These are phyloP conservation scores for Monoraphidium neglectum DNA, from an alignment of 139 green algal genomes.

Conservation along the genomic window DNA sequence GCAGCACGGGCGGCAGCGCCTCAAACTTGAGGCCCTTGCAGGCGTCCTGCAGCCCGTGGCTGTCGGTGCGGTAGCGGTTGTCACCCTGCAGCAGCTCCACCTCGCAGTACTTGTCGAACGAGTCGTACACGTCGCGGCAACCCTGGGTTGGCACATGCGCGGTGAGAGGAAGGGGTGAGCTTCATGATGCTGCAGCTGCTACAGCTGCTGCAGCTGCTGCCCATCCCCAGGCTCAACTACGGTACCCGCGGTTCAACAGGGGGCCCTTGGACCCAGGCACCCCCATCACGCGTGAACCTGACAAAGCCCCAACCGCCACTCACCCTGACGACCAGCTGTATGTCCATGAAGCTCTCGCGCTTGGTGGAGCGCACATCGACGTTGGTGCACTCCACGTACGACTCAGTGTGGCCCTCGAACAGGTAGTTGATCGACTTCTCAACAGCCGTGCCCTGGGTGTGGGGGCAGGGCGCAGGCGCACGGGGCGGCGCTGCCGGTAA, in stretches of 20 bases:
- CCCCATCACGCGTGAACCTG: too few relatives aligned
- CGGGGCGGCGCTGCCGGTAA: too few relatives aligned
- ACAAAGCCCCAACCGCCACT: too few relatives aligned
- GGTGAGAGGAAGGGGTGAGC: too few relatives aligned
- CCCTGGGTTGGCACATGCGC: too few relatives aligned
- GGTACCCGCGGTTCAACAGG: too few relatives aligned
- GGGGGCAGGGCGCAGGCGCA: not conserved
- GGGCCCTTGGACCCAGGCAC: too few relatives aligned
- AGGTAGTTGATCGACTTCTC: conserved; percentile 91
- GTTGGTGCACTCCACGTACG: conserved; percentile 94
- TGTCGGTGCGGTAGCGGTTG: conserved; percentile 97
- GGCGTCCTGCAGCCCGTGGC: conserved; percentile 92
- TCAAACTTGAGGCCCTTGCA: conserved; percentile 92
- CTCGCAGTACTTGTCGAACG: conserved; percentile 78
- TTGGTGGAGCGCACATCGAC: conserved; percentile 88
- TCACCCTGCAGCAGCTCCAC: conserved; percentile 81
- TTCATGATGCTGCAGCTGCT: too few relatives aligned
- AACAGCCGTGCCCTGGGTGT: conserved; percentile 80
- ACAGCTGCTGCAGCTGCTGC: too few relatives aligned
- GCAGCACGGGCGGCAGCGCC: conserved; percentile 89
- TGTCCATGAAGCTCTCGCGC: conserved; percentile 85
- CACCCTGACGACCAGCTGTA: conserved; percentile 94
- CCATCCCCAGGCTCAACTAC: too few relatives aligned
- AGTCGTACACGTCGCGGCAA: conserved; percentile 60
- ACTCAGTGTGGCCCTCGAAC: conserved; percentile 92